Percentiles rank a stretch among this genome's conserved stretches.
Conservation (phyloP, 2,329 filamentous ascomycete species). For the Nothomitra cinnamomea region DNA sequence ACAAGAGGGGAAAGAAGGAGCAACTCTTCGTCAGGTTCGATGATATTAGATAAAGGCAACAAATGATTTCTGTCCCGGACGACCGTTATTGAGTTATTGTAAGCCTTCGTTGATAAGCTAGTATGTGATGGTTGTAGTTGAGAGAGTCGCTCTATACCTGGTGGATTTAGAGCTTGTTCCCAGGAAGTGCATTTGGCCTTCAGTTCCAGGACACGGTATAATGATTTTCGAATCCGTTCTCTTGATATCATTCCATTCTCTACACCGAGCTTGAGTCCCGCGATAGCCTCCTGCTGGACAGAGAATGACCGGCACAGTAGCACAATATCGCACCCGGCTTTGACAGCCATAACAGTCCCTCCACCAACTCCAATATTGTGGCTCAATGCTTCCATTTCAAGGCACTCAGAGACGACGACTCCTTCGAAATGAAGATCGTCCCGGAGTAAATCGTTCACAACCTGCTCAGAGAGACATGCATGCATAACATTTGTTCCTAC, state of each 20-base stretch:
- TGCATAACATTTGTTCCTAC: conserved; percentile 89
- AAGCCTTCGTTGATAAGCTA: conserved; percentile 65
- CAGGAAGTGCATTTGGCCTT: conserved; percentile 80
- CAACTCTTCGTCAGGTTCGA: conserved; percentile 77
- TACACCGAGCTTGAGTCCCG: conserved; percentile 71
- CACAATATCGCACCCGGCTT: conserved; percentile 85
- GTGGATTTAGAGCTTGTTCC: conserved; percentile 78
- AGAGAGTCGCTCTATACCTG: conserved; percentile 58
- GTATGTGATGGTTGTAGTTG: conserved; percentile 71
- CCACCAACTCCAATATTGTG: conserved; percentile 95
- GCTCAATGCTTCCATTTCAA: conserved; percentile 92
- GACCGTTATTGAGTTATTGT: conserved; percentile 84
- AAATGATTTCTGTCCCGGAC: conserved; percentile 77
- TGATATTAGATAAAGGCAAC: conserved; percentile 62
- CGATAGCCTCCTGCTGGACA: conserved; percentile 81
- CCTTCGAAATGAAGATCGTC: conserved; percentile 79
- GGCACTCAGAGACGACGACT: conserved; percentile 84
- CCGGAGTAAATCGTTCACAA: conserved; percentile 78
- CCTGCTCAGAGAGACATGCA: conserved; percentile 80
- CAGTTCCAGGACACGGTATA: conserved; percentile 60
- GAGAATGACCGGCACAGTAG: conserved; percentile 76
- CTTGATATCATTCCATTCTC: conserved; percentile 81
- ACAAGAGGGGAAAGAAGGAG: conserved; percentile 76
- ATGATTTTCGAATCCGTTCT: conserved; percentile 61
- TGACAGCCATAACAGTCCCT: conserved; percentile 92